Evolutionary conservation across 345 rosid species (phyloP), one percentile per base, ranked within the genome.

Genomic region (Citropsis articulata): DNA sequence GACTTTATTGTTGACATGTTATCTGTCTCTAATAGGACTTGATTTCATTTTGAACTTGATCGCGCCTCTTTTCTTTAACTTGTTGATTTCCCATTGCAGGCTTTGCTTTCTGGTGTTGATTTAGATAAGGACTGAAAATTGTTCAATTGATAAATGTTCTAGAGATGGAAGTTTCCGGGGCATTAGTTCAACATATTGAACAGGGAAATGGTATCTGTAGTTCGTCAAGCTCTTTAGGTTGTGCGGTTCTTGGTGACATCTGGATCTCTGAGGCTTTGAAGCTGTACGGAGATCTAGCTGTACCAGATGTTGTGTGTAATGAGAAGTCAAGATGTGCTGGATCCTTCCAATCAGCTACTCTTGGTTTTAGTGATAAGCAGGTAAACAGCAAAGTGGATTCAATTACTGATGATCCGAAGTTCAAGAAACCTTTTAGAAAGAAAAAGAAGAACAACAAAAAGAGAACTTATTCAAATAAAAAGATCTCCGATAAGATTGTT

Each of bases 371-470:
- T 38, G 66, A 59, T 69, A 60, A 42, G n/a, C 33, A 42, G 18
- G 22, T 57, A 66, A 77, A 24, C 38, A 36, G 36, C 36, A 38
- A 67, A 77, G 21, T 69, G 70, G 55, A 74, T 79, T 69, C 33
- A 45, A 60, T 74, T 12, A 22, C 66, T 3, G 78, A 50, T 64
- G 38, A 22, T 24, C n/a, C 7, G 12, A 70, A 50, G 24, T 40
- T 75, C 13, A 70, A 80, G 76, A 64, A 69, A 33, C 30, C 5
- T 55, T 24, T 62, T 50, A 24, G 7, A 45, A 74, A 45, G 75
- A 66, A 48, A 27, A 74, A 68, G 75, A 79, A 67, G 42, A 77
- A 69, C 28, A 77, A 77, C 28, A 25, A 40, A 36, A 77, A 9
- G 75, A 60, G 70, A 66, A 31, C 69, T 4, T 40, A 60, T 45